Base-by-base conservation (phyloP, 2,329 filamentous ascomycete species). In the Pseudogymnoascus verrucosus region DNA sequence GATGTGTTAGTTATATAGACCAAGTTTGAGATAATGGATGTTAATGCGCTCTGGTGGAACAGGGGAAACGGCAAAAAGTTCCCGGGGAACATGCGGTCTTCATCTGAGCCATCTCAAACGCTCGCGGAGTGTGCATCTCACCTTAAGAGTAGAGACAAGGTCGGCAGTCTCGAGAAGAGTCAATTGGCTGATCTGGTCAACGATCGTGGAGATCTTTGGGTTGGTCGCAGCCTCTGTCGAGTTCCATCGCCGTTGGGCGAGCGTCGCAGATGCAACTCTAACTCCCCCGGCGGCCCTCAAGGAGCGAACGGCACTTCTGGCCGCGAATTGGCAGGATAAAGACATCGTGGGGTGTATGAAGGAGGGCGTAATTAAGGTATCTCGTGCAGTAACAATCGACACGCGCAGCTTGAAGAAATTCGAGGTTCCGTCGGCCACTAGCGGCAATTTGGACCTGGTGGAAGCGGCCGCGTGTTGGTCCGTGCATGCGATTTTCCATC, bases 181-280 rank as follows among this genome's bases (percentile, higher is more conserved):
- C 84, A 99, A 89, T 85, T 95, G 88, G 79, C 93, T 96, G 78
- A 99, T 99, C 79, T 99, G 93, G 77, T 99, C 93, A 74, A 99
- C 95, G 74, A 99, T 99, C 65, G 85, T 86, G 71, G 88, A 78
- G 73, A 99, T 96, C 85, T 99, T 99, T 67, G 95, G 92, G 79
- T 90, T 96, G 67, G 81, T 78, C 64, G 81, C 78, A 64, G 85
- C 86, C 72, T 93, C 89, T 71, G 91, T 93, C 67, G 91, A 93
- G 78, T 95, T 90, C 89, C 91, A 93, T 84, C 95, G 87, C 71
- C 70, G 66, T 47, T 76, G 81, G 76, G 79, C 79, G 63, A 79
- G 67, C 67, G 78, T 72, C 60, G 78, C 74, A 44, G 75, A 75
- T 63, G 82, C 78, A 68, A 77, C 75, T 71, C 81, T 78, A 68